Conservation (phyloP, 2,329 filamentous ascomycete genomes). For the Fusarium pseudonygamai region DNA sequence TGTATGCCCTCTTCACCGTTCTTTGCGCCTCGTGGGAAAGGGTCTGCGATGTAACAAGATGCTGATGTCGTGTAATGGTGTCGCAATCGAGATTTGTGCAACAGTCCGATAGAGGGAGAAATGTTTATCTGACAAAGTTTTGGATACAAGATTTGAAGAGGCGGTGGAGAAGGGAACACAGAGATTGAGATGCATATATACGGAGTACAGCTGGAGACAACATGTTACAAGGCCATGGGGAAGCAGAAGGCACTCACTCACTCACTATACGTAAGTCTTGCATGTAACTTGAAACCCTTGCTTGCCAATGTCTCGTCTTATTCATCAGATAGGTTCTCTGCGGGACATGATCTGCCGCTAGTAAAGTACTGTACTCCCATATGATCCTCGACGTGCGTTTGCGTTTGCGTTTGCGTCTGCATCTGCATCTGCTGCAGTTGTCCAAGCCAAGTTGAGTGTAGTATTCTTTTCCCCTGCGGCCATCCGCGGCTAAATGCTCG, state of each 20-base stretch:
- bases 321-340: slow-evolving; percentile 6
- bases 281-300: slow-evolving; percentile 7
- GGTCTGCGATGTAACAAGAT: slow-evolving; percentile 12
- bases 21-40: slow-evolving; percentile 29
- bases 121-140: slow-evolving; percentile 9
- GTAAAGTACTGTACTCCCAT: not conserved
- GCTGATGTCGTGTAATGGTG: slow-evolving; percentile 33
- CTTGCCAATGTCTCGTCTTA: slow-evolving; percentile 8
- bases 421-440: slow-evolving; percentile 11
- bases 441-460: slow-evolving; percentile 25
- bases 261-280: not conserved
- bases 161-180: slow-evolving; percentile 24
- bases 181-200: not conserved
- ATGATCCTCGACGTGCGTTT: slow-evolving; percentile 18
- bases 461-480: slow-evolving; percentile 16
- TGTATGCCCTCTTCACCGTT: slow-evolving; percentile 23
- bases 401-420: slow-evolving; percentile 1
- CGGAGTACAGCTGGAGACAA: not conserved
- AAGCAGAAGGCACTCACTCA: not conserved
- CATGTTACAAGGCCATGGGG: not conserved
- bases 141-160: slow-evolving; percentile 5
- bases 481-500: slow-evolving; percentile 27
- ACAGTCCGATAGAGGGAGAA: slow-evolving; percentile 8
- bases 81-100: slow-evolving; percentile 44
- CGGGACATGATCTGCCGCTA: slow-evolving; percentile 21